These are phyloP conservation scores for Debaryomycetaceae sp. DNA, from an alignment of 1,139 yeast species.

Conservation along the genomic window DNA sequence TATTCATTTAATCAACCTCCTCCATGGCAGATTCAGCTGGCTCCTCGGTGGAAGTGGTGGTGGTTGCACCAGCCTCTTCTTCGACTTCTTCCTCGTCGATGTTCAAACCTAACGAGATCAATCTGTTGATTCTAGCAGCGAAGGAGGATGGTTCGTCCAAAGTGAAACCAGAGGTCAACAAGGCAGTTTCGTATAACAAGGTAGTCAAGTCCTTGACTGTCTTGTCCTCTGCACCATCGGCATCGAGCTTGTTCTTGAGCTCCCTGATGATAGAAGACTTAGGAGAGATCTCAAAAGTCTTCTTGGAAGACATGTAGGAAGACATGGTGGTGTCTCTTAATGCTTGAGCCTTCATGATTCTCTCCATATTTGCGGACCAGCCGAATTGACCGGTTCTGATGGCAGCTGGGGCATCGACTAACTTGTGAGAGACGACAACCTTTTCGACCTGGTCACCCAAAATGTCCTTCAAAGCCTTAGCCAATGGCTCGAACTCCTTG, in stretches of 20 bases:
- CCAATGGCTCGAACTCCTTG: constrained; percentile 88
- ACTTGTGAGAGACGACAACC: constrained; percentile 96
- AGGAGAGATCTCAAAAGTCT: constrained; percentile 98
- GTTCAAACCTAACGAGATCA: constrained; percentile 96
- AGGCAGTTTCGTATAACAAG: constrained; percentile 94
- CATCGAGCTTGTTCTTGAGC: constrained; percentile 93
- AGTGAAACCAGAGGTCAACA: constrained; percentile 97
- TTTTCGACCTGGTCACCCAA: constrained; percentile 99
- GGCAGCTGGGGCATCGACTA: constrained; percentile 99
- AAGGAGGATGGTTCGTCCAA: constrained; percentile 97
- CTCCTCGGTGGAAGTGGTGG: constrained; percentile 54
- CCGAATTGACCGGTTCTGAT: constrained; percentile 99
- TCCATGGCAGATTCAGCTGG: constrained; percentile 95
- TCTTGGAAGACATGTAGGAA: constrained; percentile 98
- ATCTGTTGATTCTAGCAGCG: constrained; percentile 97
- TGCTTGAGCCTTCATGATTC: constrained; percentile 99
- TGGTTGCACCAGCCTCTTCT: constrained; percentile 44
- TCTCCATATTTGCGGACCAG: constrained; percentile 99
- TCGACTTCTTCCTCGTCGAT: constrained; percentile 84
- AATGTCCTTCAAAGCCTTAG: constrained; percentile 94
- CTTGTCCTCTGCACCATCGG: constrained; percentile 96
- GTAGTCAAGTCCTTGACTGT: constrained; percentile 98
- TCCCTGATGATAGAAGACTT: constrained; percentile 92
- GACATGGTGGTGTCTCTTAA: constrained; percentile 98
- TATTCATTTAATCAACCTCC: constrained; percentile 79